Percentiles rank a stretch among this genome's conserved stretches.
Conservation (phyloP, 352 stramenopile genomes). For the Phytophthora melonis region DNA sequence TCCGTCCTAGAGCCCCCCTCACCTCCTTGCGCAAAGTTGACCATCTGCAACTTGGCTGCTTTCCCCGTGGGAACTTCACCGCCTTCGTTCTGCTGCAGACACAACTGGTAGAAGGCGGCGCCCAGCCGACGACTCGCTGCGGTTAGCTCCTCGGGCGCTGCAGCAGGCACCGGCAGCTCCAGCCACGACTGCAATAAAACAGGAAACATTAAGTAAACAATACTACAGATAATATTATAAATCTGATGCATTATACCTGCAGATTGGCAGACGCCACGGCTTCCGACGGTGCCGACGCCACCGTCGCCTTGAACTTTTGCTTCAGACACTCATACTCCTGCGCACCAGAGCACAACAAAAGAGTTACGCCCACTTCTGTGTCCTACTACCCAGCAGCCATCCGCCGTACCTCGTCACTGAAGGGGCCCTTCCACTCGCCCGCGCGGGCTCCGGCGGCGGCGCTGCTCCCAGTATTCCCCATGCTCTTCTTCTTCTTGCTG, state of each 20-base stretch:
- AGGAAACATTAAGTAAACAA: neutral
- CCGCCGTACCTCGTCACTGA: slow-evolving; percentile 71
- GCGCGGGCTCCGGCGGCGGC: slow-evolving; percentile 2
- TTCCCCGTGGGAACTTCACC: slow-evolving; percentile 16
- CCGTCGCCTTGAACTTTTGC: slow-evolving; percentile 52
- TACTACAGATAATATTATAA: neutral
- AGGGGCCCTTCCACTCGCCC: slow-evolving; percentile 79
- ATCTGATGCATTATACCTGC: slow-evolving; percentile 45
- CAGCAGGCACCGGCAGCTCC: slow-evolving; percentile 42
- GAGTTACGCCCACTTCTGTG: neutral
- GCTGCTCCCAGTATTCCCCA: slow-evolving; percentile 52
- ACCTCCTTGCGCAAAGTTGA: slow-evolving; percentile 80
- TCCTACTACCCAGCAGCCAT: neutral
- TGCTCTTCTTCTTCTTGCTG: slow-evolving; percentile 21
- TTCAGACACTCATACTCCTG: slow-evolving; percentile 79
- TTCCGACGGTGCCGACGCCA: slow-evolving; percentile 31
- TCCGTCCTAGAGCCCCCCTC: neutral
- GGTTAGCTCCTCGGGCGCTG: slow-evolving; percentile 40
- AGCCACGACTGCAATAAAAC: slow-evolving; percentile 50
- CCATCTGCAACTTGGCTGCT: slow-evolving; percentile 41
- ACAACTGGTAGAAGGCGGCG: slow-evolving; percentile 61
- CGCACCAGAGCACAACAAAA: neutral
- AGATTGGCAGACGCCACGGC: slow-evolving; percentile 42
- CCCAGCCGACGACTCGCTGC: slow-evolving; percentile 41
- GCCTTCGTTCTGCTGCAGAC: slow-evolving; percentile 45